These are phyloP conservation scores for Schizochytrium sp. DNA, from an alignment of 108 stramenopile species.

Conservation along the genomic window DNA sequence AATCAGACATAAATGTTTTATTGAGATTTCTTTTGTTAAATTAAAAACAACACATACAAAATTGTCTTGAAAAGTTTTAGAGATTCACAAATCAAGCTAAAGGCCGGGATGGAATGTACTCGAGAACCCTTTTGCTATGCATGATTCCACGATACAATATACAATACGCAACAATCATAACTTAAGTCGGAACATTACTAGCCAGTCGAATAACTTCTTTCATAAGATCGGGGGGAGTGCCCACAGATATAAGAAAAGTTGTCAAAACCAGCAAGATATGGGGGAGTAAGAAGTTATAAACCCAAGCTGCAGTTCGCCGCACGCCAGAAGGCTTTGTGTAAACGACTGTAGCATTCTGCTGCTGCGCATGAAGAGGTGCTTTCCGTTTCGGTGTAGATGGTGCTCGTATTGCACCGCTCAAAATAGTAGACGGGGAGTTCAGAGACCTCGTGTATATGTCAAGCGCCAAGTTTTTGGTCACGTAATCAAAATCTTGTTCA, in stretches of 20 bases:
- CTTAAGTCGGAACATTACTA: conserved; percentile 35
- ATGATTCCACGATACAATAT: neutral
- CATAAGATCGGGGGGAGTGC: conserved; percentile 19
- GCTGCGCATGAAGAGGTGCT: neutral
- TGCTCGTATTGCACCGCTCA: neutral
- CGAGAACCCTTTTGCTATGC: neutral
- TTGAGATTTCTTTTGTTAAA: too few relatives aligned
- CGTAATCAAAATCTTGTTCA: conserved; percentile 37
- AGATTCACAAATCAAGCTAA: too few relatives aligned
- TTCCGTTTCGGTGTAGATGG: conserved; percentile 2
- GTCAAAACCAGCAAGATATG: conserved; percentile 29
- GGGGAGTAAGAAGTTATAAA: conserved; percentile 18
- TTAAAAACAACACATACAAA: too few relatives aligned
- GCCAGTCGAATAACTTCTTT: conserved; percentile 19
- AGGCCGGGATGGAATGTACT: too few relatives aligned
- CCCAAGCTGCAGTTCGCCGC: neutral
- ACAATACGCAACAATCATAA: neutral
- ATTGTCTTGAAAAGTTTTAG: too few relatives aligned
- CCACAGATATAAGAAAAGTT: conserved; percentile 29
- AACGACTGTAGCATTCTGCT: conserved; percentile 19
- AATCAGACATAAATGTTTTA: too few relatives aligned
- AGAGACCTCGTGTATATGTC: neutral
- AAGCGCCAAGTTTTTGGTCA: neutral
- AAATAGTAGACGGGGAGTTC: conserved; percentile 23
- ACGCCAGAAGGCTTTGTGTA: neutral